phyloP scores from a whole-genome alignment of 495 filamentous ascomycete species.

The Eremomyces bilateralis region DNA sequence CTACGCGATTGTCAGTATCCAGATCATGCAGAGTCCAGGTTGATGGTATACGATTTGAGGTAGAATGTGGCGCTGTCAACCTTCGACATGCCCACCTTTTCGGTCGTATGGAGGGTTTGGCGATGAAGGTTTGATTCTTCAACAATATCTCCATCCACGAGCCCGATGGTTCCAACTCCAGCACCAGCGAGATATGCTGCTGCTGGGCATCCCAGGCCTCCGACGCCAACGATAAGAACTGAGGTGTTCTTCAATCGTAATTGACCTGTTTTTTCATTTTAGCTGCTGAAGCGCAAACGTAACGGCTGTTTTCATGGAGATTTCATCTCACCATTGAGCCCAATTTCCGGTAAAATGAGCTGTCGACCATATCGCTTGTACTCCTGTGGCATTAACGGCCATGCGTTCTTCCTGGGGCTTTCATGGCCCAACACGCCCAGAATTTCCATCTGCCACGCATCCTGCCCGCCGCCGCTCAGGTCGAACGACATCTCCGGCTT shows the following conservation, averaged over 20 bases:
- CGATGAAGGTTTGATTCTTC: conserved; percentile 85
- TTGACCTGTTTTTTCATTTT: too few relatives aligned
- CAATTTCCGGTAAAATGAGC: conserved; percentile 73
- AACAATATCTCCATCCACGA: conserved; percentile 74
- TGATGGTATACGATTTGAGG: conserved; percentile 30
- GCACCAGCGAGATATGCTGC: conserved; percentile 76
- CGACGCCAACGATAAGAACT: conserved; percentile 75
- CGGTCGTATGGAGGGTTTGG: conserved; percentile 58
- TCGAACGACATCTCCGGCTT: too few relatives aligned
- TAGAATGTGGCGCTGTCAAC: conserved; percentile 56
- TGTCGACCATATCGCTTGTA: conserved; percentile 79
- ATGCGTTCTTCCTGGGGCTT: conserved; percentile 18
- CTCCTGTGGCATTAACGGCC: conserved; percentile 44
- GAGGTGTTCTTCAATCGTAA: conserved; percentile 45
- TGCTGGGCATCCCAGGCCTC: conserved; percentile 80
- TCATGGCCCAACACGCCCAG: conserved; percentile 8
- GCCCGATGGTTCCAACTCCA: conserved; percentile 61
- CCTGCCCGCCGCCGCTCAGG: conserved; percentile 10
- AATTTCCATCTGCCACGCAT: conserved; percentile 12
- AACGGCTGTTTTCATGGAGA: too few relatives aligned
- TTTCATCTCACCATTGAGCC: conserved; percentile 38
- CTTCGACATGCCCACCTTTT: conserved; percentile 54
- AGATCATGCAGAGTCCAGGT: neutral
- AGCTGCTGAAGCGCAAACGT: too few relatives aligned
- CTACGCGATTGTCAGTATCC: conserved; percentile 12